Conservation (phyloP, 345 rosid genomes). For the Microcos paniculata region DNA sequence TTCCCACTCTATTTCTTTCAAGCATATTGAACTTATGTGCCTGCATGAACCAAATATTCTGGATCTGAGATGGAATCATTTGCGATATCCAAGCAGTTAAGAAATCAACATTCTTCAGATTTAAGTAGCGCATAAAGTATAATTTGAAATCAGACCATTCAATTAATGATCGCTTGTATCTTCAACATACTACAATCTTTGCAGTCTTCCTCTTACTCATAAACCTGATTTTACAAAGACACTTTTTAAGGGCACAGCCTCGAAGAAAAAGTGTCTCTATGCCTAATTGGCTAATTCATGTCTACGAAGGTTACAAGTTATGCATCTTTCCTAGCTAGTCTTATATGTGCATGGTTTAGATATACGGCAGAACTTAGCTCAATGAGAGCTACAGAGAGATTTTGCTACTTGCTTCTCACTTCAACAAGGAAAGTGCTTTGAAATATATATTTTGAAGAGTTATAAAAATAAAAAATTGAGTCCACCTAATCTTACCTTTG, state of each 20-base stretch:
- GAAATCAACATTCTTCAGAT: not conserved
- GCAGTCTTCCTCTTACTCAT: not conserved
- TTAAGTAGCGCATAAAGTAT: not conserved
- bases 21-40: constrained; percentile 73
- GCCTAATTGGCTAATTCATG: not conserved
- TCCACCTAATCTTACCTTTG: not conserved
- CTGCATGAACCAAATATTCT: constrained; percentile 90
- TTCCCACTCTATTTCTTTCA: constrained; percentile 47
- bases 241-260: not conserved
- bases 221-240: not conserved
- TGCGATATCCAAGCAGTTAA: not conserved
- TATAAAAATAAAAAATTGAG: not conserved
- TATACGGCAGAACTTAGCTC: not conserved
- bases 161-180: not conserved
- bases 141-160: not conserved
- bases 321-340: not conserved
- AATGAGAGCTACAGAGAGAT: not conserved
- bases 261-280: not conserved
- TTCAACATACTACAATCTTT: not conserved
- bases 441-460: not conserved
- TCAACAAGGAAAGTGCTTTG: not conserved
- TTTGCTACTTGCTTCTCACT: not conserved
- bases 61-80: constrained; percentile 35
- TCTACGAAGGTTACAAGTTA: not conserved
- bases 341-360: not conserved